Base-by-base conservation (phyloP, 441 rosid genomes). In the Bruguiera hainesii region DNA sequence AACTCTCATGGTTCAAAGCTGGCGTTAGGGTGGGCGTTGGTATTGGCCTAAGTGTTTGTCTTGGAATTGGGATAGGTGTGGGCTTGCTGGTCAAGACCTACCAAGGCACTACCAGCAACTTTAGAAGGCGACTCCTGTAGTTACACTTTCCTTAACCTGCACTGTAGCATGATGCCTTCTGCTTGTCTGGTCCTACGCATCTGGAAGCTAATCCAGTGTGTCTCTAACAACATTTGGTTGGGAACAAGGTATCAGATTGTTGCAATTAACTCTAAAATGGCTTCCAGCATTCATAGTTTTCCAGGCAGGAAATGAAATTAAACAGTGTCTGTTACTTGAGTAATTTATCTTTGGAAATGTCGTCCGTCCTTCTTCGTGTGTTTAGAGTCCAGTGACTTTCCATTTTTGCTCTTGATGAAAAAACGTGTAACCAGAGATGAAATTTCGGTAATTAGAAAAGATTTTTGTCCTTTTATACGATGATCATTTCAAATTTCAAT, bases 21-120 rank as follows among this genome's bases (percentile, higher is more conserved):
- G 98, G 97, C 29, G 96, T 92, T 25, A 76, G 93, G 52, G 98
- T 88, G 60, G 98, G 97, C 6, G 93, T 88, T 35, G 97, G 97
- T 49, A 88, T 90, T 11, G 97, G 97, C 55, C 89, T 90, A 11
- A 88, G 98, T 39, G 75, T 88, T 29, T 92, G 93, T 66, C 69
- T 88, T 18, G 96, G 97, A 56, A 35, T 87, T 3, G 96, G 98
- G 10, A 80, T 92, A 55, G 98, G 97, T 26, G 91, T 87, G 1
- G 98, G 97, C 26, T 85, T 92, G 82, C 74, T 92, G 61, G 86
- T 77, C 64, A 88, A 85, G 51, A 78, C 90, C 13, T 91, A 86
- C 78, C 87, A 84, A 53, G 70, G 89, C 50, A 88, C 98, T 5
- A 83, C 89, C 2, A 72, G 89, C 59, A 88, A 73, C 81, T 79